Conservation (phyloP, 2,329 filamentous ascomycete genomes). For the Aquanectria penicillioides region DNA sequence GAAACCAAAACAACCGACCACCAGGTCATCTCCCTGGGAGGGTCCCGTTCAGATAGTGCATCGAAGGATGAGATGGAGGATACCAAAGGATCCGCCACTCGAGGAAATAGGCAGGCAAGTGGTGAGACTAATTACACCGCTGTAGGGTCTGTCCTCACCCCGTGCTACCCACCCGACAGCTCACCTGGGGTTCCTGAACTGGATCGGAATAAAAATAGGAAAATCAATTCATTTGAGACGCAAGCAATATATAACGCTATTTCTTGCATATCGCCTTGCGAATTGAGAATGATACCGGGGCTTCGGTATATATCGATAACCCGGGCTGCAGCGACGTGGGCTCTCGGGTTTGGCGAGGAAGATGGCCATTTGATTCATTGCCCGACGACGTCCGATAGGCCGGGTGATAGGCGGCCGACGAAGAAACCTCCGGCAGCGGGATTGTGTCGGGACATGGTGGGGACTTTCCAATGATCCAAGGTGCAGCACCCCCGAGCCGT, state of each 20-base stretch:
- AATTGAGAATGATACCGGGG: background rate
- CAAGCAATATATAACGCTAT: background rate
- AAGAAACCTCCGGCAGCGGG: constrained; percentile 6
- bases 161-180: background rate
- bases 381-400: background rate
- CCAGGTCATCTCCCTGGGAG: background rate
- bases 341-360: background rate
- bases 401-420: background rate
- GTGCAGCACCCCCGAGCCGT: background rate
- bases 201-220: constrained; percentile 9
- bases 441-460: constrained; percentile 9
- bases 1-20: background rate
- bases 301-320: background rate
- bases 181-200: background rate
- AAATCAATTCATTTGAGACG: background rate
- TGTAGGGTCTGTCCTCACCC: background rate
- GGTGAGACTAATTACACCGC: background rate
- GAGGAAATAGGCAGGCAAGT: background rate
- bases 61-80: background rate
- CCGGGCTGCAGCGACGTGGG: no score
- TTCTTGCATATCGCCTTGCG: background rate
- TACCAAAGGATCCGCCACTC: background rate
- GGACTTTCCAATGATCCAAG: background rate
- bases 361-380: background rate
- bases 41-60: background rate